These are phyloP conservation scores for Entomortierella beljakovae DNA, from an alignment of 192 early-diverging fungal species.

Conservation along the genomic window DNA sequence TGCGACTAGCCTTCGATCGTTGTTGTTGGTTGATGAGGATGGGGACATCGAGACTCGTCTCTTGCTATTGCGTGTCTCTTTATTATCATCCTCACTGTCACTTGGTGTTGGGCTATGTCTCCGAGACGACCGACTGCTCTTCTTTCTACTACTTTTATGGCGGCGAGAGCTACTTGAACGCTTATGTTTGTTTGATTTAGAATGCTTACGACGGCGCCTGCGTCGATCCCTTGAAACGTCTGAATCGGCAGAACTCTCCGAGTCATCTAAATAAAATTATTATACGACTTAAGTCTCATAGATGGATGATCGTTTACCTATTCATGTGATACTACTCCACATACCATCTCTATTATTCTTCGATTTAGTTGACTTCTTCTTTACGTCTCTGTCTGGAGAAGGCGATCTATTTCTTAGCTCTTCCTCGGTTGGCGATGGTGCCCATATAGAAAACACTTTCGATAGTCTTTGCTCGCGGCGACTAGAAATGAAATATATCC, in stretches of 20 bases:
- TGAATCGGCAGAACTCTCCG: conserved; percentile 22
- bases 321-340: no score
- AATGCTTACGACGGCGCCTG: conserved; percentile 30
- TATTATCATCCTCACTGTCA: conserved; percentile 33
- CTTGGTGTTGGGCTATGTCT: conserved; percentile 18
- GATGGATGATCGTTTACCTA: no score
- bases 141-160: conserved; percentile 23
- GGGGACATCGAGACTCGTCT: background rate
- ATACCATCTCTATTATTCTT: conserved; percentile 30
- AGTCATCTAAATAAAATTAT: conserved; percentile 26
- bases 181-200: conserved; percentile 34
- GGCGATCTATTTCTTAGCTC: conserved; percentile 57
- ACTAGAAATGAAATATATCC: conserved; percentile 14
- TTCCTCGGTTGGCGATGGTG: conserved; percentile 63
- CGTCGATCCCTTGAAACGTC: conserved; percentile 29
- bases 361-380: conserved; percentile 35
- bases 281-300: no score
- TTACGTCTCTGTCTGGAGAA: conserved; percentile 34
- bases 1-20: background rate
- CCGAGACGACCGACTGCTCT: conserved; percentile 16
- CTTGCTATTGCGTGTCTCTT: conserved; percentile 1
- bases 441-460: conserved; percentile 64
- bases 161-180: conserved; percentile 31
- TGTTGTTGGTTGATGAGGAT: background rate
- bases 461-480: conserved; percentile 56